Evolutionary conservation across 495 filamentous ascomycete species (phyloP).

Genomic region (Lophiostoma macrostomum): DNA sequence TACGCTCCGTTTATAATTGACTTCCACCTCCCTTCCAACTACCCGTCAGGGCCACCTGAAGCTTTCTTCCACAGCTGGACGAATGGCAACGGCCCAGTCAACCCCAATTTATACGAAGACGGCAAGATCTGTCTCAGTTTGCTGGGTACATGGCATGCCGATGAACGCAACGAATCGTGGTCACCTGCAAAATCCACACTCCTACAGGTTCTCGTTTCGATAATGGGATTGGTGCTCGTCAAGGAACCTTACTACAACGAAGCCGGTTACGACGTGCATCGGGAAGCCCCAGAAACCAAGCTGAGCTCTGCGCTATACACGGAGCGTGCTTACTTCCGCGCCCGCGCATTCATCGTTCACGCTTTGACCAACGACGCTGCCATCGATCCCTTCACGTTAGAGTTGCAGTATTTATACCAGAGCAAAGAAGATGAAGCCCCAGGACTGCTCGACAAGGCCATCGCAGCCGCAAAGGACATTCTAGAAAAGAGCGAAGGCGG

Average conservation of each 20-base stretch:
- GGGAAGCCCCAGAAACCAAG: constrained; percentile 43
- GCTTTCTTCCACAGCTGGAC: constrained; percentile 60
- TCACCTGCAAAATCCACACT: constrained; percentile 50
- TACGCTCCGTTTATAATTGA: constrained; percentile 61
- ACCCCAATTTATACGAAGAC: constrained; percentile 64
- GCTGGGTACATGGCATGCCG: constrained; percentile 58
- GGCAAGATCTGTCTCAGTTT: constrained; percentile 61
- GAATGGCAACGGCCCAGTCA: constrained; percentile 50
- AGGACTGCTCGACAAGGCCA: constrained; percentile 41
- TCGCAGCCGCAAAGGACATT: constrained; percentile 39
- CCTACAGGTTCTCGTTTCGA: constrained; percentile 58
- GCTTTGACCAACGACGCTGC: constrained; percentile 46
- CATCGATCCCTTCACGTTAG: constrained; percentile 48
- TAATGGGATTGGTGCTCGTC: constrained; percentile 60
- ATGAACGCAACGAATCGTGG: constrained; percentile 54
- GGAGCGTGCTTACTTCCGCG: constrained; percentile 54
- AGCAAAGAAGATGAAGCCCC: constrained; percentile 33
- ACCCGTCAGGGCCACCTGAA: constrained; percentile 49
- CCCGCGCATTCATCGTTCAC: constrained; percentile 52
- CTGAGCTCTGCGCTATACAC: constrained; percentile 53
- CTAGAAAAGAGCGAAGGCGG: constrained; percentile 32
- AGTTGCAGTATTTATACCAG: constrained; percentile 52
- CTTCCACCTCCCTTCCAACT: constrained; percentile 47
- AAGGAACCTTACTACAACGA: constrained; percentile 63
- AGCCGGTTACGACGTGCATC: constrained; percentile 54